Conservation (phyloP, 495 filamentous ascomycete genomes). For the Clohesyomyces aquaticus region DNA sequence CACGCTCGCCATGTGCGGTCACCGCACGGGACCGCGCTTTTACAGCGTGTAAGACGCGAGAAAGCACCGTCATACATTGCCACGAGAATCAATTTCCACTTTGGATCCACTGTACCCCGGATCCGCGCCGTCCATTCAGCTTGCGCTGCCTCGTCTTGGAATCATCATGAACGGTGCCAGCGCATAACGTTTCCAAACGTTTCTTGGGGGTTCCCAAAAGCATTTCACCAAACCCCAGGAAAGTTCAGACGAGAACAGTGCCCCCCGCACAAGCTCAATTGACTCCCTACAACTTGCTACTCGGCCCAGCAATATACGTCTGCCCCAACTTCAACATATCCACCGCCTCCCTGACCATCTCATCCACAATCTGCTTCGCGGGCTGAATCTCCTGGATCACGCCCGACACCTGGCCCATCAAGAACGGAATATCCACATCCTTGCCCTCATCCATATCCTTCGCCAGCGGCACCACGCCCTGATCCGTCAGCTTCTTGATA, state of each 20-base stretch:
- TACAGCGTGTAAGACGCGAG: background rate
- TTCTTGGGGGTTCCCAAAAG: background rate
- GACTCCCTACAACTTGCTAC: slow-evolving; percentile 36
- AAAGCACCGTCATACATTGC: background rate
- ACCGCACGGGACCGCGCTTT: too few species aligned
- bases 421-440: slow-evolving; percentile 78
- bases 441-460: slow-evolving; percentile 75
- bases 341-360: slow-evolving; percentile 84
- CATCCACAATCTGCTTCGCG: slow-evolving; percentile 76
- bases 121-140: background rate
- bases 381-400: slow-evolving; percentile 74
- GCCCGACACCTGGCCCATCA: slow-evolving; percentile 94
- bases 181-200: background rate
- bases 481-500: slow-evolving; percentile 70
- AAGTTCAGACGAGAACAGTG: background rate
- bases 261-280: background rate
- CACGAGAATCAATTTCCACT: background rate
- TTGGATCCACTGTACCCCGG: too few species aligned
- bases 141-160: too few species aligned
- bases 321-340: slow-evolving; percentile 64
- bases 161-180: too few species aligned
- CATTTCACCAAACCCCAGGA: background rate
- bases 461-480: slow-evolving; percentile 77
- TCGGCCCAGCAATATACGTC: slow-evolving; percentile 48
- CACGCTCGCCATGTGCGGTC: too few species aligned